These are phyloP conservation scores for Epichloe baconii DNA, from an alignment of 2,329 filamentous ascomycete genomes.

Conservation along the genomic window DNA sequence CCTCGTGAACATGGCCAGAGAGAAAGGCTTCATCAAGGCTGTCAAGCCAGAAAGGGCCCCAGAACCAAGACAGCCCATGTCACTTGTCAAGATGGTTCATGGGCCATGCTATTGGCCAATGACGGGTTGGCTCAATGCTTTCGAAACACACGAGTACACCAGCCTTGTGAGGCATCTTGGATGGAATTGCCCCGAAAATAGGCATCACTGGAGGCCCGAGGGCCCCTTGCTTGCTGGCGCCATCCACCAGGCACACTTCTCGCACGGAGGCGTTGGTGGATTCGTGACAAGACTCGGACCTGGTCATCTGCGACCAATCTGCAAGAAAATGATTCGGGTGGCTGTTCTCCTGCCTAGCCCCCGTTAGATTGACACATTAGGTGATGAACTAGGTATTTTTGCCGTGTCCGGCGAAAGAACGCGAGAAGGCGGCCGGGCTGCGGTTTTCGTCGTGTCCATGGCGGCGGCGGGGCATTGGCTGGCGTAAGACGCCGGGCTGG, in stretches of 20 bases:
- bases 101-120: not conserved
- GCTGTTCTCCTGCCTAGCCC: not conserved
- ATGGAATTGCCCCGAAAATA: not conserved
- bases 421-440: not conserved
- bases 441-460: not conserved
- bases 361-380: not conserved
- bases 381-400: not conserved
- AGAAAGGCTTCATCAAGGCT: constrained; percentile 1
- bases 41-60: not conserved
- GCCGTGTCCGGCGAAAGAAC: not conserved
- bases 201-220: not conserved
- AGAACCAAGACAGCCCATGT: not conserved
- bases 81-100: not conserved
- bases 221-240: not conserved
- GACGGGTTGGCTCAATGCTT: not conserved
- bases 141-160: not conserved
- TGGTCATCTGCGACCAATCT: not conserved
- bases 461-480: no score
- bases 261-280: not conserved
- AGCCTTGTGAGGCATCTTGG: not conserved
- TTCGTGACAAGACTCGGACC: not conserved
- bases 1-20: not conserved
- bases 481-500: no score
- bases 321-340: not conserved
- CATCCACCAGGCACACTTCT: not conserved